Base-by-base conservation (phyloP, 352 stramenopile genomes). In the Thalassiosira delicatula region DNA sequence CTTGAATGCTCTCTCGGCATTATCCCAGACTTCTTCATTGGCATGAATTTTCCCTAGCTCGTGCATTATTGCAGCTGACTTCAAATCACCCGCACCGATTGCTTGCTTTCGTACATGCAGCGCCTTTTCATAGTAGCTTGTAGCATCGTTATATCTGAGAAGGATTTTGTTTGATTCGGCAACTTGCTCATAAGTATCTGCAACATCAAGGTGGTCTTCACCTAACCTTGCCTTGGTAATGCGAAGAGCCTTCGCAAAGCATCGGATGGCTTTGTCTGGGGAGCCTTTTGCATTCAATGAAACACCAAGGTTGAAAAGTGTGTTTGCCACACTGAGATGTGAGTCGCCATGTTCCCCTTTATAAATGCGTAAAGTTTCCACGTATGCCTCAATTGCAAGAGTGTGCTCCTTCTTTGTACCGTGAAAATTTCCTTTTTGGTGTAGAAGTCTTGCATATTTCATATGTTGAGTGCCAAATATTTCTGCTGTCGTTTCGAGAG, bases 221-320 rank as follows among this genome's bases (percentile, higher is more conserved):
- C 84, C 84, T 33, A 92, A 67, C 63, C 79, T 83, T 53, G 73
- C 53, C 54, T 84, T 88, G 3, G 81, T 86, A 54, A 90, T 89
- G 44, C 70, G 61, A 25, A 90, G 73, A 57, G 84, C 78, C 59
- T 89, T 88, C 3, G 56, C 42, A 72, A 90, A 89, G 65, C 84
- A 92, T 27, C 79, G 69, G 14, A 92, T 80, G 23, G 84, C 84
- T 77, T 90, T 90, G 1, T 92, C 84, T 8, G 81, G 71, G 32
- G 84, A 87, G n/a, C 82, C 84, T 71, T 88, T 90, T 1, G 81
- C 81, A 81, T 90, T 89, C 27, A 92, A 81, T 23, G 74, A 88
- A 23, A 90, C 77, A 35, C 87, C 87, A 46, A 90, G 66, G 62
- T 88, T 92, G 60, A 84, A 88, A 29, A 91, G 76, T 5, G 75